Evolutionary conservation across 257 asterid genomes (phyloP).

Genomic region (Forsythia viridissima): DNA sequence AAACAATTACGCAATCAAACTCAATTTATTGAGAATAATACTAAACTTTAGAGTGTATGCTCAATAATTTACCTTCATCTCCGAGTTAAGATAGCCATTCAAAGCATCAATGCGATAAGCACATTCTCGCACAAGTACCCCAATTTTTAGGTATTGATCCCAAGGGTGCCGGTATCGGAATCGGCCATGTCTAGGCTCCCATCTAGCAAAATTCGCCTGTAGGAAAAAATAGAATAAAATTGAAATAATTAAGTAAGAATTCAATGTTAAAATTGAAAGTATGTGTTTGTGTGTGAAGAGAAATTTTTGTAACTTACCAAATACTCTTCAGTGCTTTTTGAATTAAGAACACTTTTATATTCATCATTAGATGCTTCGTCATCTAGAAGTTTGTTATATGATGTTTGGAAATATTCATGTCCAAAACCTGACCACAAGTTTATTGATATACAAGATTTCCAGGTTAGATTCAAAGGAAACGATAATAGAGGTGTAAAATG

Average conservation of each 20-base stretch:
- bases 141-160: slow-evolving; percentile 36
- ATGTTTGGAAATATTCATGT: slow-evolving; percentile 17
- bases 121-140: slow-evolving; percentile 28
- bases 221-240: neutral
- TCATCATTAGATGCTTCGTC: slow-evolving; percentile 7
- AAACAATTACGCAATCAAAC: neutral
- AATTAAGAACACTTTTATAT: slow-evolving; percentile 21
- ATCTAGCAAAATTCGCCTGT: slow-evolving; percentile 31
- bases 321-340: slow-evolving; percentile 25
- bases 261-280: neutral
- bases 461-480: neutral
- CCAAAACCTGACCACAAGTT: slow-evolving; percentile 22
- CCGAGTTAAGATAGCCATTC: slow-evolving; percentile 21
- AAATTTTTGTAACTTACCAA: slow-evolving; percentile 17
- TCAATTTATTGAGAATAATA: neutral
- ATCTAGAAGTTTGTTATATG: neutral
- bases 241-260: neutral
- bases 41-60: too few species aligned
- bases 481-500: too few species aligned
- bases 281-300: neutral
- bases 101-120: slow-evolving; percentile 32
- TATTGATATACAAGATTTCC: too few species aligned
- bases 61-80: slow-evolving; percentile 18
- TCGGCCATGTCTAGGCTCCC: slow-evolving; percentile 35
- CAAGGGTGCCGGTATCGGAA: slow-evolving; percentile 38